phyloP scores from a whole-genome alignment of 495 filamentous ascomycete genomes.

The Aspergillus bertholletiae region DNA sequence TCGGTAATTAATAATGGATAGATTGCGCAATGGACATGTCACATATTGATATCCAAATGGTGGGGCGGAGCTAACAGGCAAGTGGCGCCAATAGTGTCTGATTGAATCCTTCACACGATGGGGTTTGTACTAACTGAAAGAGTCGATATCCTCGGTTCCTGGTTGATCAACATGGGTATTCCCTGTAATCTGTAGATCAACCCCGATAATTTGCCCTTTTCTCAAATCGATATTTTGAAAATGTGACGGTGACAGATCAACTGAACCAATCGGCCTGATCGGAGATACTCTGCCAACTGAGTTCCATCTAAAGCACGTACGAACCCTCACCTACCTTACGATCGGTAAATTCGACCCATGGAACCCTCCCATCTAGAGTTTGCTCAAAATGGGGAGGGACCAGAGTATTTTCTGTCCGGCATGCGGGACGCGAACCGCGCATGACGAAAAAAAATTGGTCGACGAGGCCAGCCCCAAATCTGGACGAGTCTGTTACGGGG shows the following conservation, averaged over 20 bases:
- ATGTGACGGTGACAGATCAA: not conserved
- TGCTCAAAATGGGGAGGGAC: not conserved
- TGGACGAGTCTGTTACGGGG: too few relatives aligned
- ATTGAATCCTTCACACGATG: not conserved
- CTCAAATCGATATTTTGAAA: not conserved
- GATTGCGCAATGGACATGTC: not conserved
- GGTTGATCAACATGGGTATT: not conserved
- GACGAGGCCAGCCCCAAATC: not conserved
- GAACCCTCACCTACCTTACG: not conserved
- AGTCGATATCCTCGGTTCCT: too few relatives aligned
- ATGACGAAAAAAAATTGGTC: conserved; percentile 3
- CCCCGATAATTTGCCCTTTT: not conserved
- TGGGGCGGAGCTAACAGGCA: not conserved
- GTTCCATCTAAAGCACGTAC: not conserved
- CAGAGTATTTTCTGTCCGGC: not conserved
- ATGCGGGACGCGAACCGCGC: not conserved
- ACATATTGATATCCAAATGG: not conserved
- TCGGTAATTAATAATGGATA: not conserved
- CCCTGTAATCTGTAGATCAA: not conserved
- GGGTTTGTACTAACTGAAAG: too few relatives aligned
- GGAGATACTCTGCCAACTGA: conserved; percentile 5
- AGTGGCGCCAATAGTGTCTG: not conserved
- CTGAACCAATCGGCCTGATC: not conserved
- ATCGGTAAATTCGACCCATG: not conserved
- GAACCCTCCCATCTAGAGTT: not conserved